Percentiles rank a stretch among this genome's conserved stretches.
These are phyloP conservation scores for Heritiera littoralis DNA, from an alignment of 345 rosid genomes.

Conservation along the genomic window DNA sequence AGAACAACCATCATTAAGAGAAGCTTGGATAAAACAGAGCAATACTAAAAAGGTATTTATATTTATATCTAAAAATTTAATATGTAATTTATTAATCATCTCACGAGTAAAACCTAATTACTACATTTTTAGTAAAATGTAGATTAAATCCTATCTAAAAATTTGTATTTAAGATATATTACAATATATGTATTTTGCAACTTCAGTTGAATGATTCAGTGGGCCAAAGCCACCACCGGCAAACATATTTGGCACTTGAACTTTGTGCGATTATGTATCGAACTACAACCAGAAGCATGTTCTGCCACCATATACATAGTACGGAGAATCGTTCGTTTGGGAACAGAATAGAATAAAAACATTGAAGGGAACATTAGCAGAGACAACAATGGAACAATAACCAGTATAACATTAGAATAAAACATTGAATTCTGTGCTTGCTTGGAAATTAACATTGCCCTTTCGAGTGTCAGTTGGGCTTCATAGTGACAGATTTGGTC, in stretches of 20 bases:
- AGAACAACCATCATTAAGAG: no score
- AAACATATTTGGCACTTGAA: neutral
- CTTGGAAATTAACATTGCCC: neutral
- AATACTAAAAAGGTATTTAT: no score
- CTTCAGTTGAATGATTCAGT: slow-evolving; percentile 15
- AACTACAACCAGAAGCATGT: slow-evolving; percentile 5
- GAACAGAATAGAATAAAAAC: neutral
- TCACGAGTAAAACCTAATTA: no score
- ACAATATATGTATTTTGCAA: no score
- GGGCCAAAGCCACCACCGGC: slow-evolving; percentile 16
- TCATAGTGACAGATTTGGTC: neutral
- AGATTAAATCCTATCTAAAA: no score
- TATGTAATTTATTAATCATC: no score
- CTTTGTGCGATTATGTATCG: neutral
- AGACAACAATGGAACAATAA: neutral
- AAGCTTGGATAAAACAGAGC: no score
- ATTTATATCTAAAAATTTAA: no score
- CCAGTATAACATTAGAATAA: no score
- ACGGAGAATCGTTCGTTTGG: neutral
- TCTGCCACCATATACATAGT: neutral
- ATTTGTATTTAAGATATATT: no score
- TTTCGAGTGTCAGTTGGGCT: neutral
- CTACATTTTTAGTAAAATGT: no score
- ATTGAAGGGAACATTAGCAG: neutral
- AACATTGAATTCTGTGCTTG: neutral